Conservation (phyloP, 2,329 filamentous ascomycete species). For the Nigrograna mackinnonii region DNA sequence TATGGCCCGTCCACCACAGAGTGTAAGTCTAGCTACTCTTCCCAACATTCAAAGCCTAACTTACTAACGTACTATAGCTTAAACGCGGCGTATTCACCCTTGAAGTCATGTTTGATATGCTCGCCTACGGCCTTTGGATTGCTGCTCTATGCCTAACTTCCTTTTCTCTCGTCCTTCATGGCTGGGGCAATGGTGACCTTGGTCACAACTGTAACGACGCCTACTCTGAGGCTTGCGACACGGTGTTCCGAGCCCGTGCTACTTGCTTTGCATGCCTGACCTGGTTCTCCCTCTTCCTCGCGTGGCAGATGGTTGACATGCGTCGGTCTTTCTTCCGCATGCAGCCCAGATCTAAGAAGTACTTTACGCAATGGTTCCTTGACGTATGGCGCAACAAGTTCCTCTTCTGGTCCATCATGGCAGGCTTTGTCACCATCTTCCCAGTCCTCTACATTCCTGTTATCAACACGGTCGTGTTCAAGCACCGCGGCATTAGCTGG, state of each 20-base stretch:
- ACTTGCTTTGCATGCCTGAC: conserved; percentile 76
- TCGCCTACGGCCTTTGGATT: conserved; percentile 43
- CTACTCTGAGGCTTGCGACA: conserved; percentile 34
- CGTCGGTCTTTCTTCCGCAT: conserved; percentile 76
- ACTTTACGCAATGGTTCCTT: conserved; percentile 63
- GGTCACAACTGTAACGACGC: conserved; percentile 38
- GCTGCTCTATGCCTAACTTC: conserved; percentile 36
- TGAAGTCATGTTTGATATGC: conserved; percentile 42
- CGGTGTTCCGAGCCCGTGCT: conserved; percentile 60
- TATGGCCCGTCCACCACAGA: conserved; percentile 78
- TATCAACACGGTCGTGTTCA: conserved; percentile 67
- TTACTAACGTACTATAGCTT: conserved; percentile 21
- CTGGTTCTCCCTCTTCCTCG: conserved; percentile 76
- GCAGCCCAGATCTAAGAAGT: conserved; percentile 63
- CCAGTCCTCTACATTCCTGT: conserved; percentile 66
- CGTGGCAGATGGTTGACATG: conserved; percentile 78
- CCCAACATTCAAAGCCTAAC: background rate
- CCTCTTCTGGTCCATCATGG: conserved; percentile 50
- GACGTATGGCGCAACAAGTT: conserved; percentile 76
- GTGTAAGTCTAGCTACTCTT: conserved; percentile 55
- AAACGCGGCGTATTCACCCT: conserved; percentile 43
- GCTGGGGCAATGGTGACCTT: conserved; percentile 35
- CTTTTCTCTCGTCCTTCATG: conserved; percentile 40
- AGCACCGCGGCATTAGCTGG: conserved; percentile 67
- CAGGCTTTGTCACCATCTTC: conserved; percentile 51